Base-by-base conservation (phyloP, 1,284 basidiomycete species). In the Somion occarium region DNA sequence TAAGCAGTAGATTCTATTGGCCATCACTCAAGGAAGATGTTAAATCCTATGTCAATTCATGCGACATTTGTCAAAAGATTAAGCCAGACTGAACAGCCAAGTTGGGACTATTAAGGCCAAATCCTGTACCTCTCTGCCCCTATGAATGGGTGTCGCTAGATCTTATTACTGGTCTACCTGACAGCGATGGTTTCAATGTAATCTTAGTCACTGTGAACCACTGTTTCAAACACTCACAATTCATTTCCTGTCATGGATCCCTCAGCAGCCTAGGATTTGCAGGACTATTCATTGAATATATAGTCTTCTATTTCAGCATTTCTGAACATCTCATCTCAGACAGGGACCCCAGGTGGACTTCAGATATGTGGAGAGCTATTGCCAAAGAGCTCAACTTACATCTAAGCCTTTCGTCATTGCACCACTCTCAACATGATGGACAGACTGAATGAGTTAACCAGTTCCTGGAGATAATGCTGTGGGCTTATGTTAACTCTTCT, bases 221-320 rank as follows among this genome's bases (percentile, higher is more conserved):
- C 18, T 61, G 75, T 23, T 73, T 73, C 5, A 78, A 79, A 54
- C 62, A 63, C 52, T 65, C 62, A 0, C 57, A 66, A 18, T 73
- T 78, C 53, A 68, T 74, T 2, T 69, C 71, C 0, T 63, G 61
- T 1, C 38, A 50, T 0, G 68, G 61, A 18, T 44, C 38, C 3
- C 51, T 67, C 0, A 56, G 48, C 1, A 52, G 57, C 2, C 48
- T 54, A 44, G 57, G 55, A 26, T 58, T 51, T 2, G 63, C 62
- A 0, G 5, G 49, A 18, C 41, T 68, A 1, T 57, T 69, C 23
- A 44, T 65, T 37, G 39, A 71, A 2, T 13, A 55, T 11, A 52
- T 60, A 1, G 46, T 56, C 13, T 43, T 26, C n/a, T 39, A 46
- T 3, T 60, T 42, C 30, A 58, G 59, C 1, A 22, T 59, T 1